Base-by-base conservation (phyloP, 768 basidiomycete species). In the Rhodotorula toruloides region DNA sequence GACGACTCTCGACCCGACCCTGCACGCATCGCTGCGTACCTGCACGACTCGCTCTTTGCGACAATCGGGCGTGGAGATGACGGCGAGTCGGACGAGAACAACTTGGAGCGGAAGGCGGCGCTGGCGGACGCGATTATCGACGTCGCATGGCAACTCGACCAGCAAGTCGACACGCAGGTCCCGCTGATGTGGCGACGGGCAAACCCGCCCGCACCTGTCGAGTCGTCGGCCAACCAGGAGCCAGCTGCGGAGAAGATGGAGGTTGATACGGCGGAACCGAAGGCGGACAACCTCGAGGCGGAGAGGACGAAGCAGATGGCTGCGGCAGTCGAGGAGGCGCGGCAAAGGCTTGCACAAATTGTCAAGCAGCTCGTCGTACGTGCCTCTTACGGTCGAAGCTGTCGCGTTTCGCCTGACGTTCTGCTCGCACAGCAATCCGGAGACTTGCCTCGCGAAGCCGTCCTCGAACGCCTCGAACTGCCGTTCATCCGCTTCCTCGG, bases 91-190 rank as follows among this genome's bases (percentile, higher is more conserved):
- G 25, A 27, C 27, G 44, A 19, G 19, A 6, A 22, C 11, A 17
- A 29, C 11, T 17, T 21, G 3, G 49, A 48, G 3, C 37, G 31
- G 42, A 48, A 40, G 17, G 49, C 57, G 36, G 44, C 21, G 16
- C 84, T 90, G 61, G 86, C 86, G 17, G 88, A 90, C 72, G 77
- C 84, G 52, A 79, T 91, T 5, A 82, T 92, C 29, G 90, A 92
- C 75, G 81, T 88, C 73, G 81, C 90, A 50, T 92, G 90, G 90
- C 83, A 88, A 27, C 76, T 88, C 50, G 90, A 91, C 77, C 81
- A 83, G 43, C 84, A 87, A 69, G 76, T 91, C 64, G 90, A 91
- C 63, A 89, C 90, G 73, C 76, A 27, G 42, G n/a, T 61, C 16
- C 42, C 43, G n/a, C 25, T 54, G 13, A 13, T 42, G 5, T 22